Evolutionary conservation across 352 stramenopile species (phyloP).

Genomic region (Phytopythium delawarense): DNA sequence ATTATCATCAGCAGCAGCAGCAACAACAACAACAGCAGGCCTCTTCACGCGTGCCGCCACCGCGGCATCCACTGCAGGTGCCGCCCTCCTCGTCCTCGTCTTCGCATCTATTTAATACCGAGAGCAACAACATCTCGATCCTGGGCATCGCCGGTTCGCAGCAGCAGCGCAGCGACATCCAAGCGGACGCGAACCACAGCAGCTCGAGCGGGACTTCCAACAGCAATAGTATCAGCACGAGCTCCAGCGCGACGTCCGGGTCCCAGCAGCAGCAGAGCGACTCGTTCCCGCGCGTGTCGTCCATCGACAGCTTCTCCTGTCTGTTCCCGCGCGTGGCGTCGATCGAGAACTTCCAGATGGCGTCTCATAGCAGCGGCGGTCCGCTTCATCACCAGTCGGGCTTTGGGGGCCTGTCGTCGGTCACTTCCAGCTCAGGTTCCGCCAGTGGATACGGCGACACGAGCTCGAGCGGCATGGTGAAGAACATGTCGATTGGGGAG

Average conservation of each 20-base stretch:
- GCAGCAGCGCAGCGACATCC: conserved; percentile 14
- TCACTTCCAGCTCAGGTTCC: conserved; percentile 7
- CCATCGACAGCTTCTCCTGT: conserved; percentile 82
- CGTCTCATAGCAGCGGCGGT: conserved; percentile 5
- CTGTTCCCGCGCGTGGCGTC: conserved; percentile 79
- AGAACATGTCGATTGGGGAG: conserved; percentile 59
- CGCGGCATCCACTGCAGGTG: conserved; percentile 21
- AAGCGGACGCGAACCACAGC: conserved; percentile 1
- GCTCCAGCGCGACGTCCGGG: not conserved
- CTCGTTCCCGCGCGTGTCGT: conserved; percentile 66
- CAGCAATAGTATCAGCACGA: conserved; percentile 6
- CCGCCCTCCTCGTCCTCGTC: conserved; percentile 13
- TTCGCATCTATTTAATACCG: conserved; percentile 33
- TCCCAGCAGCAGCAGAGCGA: conserved; percentile 17
- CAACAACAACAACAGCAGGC: conserved; percentile 5
- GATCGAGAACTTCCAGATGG: conserved; percentile 73
- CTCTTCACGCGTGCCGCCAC: conserved; percentile 19
- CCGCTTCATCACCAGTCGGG: conserved; percentile 7
- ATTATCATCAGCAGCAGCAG: conserved; percentile 12
- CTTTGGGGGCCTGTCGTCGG: conserved; percentile 7
- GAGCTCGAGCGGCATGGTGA: conserved; percentile 33
- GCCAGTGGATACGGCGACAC: conserved; percentile 26
- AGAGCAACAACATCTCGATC: conserved; percentile 33
- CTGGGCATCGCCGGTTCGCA: conserved; percentile 31
- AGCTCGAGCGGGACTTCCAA: not conserved